Conservation (phyloP, 805 yeast genomes). For the Wickerhamomyces ciferrii region DNA sequence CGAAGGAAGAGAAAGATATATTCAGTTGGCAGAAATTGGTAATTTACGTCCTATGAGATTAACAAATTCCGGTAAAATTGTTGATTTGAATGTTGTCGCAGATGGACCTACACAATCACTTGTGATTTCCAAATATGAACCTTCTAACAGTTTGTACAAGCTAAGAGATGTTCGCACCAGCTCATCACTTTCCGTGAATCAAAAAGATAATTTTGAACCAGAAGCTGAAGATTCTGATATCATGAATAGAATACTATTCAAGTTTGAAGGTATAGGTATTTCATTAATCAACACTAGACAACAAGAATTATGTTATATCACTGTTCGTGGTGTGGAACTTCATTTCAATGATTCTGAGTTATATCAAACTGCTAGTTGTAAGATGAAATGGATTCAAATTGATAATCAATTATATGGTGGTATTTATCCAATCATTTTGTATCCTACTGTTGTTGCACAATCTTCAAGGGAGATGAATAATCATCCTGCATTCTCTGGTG, state of each 20-base stretch:
- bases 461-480: slow-evolving; percentile 75
- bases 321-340: slow-evolving; percentile 75
- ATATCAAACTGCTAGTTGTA: slow-evolving; percentile 73
- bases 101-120: slow-evolving; percentile 94
- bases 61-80: slow-evolving; percentile 49
- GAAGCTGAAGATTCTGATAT: slow-evolving; percentile 30
- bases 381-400: slow-evolving; percentile 90
- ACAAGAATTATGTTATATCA: slow-evolving; percentile 81
- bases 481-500: slow-evolving; percentile 88
- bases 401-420: slow-evolving; percentile 92
- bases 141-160: slow-evolving; percentile 71
- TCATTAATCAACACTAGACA: slow-evolving; percentile 69
- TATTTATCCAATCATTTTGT: slow-evolving; percentile 78
- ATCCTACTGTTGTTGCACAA: slow-evolving; percentile 87
- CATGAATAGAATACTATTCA: slow-evolving; percentile 41
- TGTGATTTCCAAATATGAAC: slow-evolving; percentile 78
- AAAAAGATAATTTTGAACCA: slow-evolving; percentile 48
- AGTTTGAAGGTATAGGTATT: slow-evolving; percentile 81
- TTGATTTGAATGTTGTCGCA: slow-evolving; percentile 88
- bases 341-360: slow-evolving; percentile 79
- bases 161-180: slow-evolving; percentile 24
- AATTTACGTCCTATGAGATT: slow-evolving; percentile 80
- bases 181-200: slow-evolving; percentile 27
- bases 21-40: slow-evolving; percentile 92
- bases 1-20: slow-evolving; percentile 67